phyloP scores from a whole-genome alignment of 805 yeast species.

The Pichia heedii region DNA sequence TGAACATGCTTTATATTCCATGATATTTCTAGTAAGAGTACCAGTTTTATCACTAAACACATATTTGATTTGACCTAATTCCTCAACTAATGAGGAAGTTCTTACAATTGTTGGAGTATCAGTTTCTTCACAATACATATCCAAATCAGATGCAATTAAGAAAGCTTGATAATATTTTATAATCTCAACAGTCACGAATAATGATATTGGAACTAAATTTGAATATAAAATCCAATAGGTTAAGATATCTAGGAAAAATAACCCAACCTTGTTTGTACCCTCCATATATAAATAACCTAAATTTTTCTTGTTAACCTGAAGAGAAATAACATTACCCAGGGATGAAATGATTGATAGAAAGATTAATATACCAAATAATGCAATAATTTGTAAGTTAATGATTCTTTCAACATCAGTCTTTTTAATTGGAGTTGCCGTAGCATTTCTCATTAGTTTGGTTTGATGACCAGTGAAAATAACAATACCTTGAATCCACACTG shows the following conservation, averaged over 20 bases:
- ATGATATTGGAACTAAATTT: constrained; percentile 92
- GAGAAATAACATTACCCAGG: constrained; percentile 75
- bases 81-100: constrained; percentile 93
- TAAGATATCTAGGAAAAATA: constrained; percentile 78
- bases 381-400: constrained; percentile 86
- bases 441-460: constrained; percentile 95
- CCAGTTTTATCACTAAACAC: constrained; percentile 98
- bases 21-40: constrained; percentile 87
- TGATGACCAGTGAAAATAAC: constrained; percentile 97
- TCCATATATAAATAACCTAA: constrained; percentile 60
- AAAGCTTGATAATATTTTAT: constrained; percentile 93
- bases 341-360: constrained; percentile 72
- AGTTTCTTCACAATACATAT: constrained; percentile 76
- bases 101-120: constrained; percentile 95
- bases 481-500: constrained; percentile 90
- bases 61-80: constrained; percentile 92
- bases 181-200: constrained; percentile 92
- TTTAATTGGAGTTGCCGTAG: constrained; percentile 97
- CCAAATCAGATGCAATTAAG: constrained; percentile 89
- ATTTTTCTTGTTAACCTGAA: constrained; percentile 41
- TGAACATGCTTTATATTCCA: constrained; percentile 92
- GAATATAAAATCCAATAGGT: constrained; percentile 97
- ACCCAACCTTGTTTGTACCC: constrained; percentile 55
- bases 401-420: constrained; percentile 94
- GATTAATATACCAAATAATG: constrained; percentile 73